Evolutionary conservation across 2,329 filamentous ascomycete species (phyloP).

Genomic region (Saccharata proteae): DNA sequence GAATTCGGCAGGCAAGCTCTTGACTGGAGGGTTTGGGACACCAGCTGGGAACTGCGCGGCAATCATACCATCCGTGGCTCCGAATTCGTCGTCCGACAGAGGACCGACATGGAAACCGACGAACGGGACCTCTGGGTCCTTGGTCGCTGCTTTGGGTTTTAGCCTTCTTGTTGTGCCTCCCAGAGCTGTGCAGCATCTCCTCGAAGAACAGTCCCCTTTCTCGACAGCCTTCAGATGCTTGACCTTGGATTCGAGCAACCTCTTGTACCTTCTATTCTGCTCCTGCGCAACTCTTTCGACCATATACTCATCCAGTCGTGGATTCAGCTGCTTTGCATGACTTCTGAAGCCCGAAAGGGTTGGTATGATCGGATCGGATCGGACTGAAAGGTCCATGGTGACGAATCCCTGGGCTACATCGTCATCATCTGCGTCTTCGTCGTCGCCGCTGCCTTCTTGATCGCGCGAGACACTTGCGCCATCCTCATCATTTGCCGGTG

Average conservation of each 20-base stretch:
- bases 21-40: slow-evolving; percentile 70
- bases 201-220: slow-evolving; percentile 47
- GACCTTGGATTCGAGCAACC: slow-evolving; percentile 55
- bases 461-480: no score
- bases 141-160: slow-evolving; percentile 46
- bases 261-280: slow-evolving; percentile 68
- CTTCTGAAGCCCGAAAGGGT: slow-evolving; percentile 64
- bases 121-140: slow-evolving; percentile 45
- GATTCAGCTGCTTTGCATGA: slow-evolving; percentile 63
- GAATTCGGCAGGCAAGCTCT: slow-evolving; percentile 68
- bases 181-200: slow-evolving; percentile 49
- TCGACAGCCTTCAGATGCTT: slow-evolving; percentile 54
- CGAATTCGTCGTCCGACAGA: slow-evolving; percentile 51
- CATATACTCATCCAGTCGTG: slow-evolving; percentile 54
- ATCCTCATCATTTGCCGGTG: slow-evolving; percentile 29
- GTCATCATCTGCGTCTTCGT: slow-evolving; percentile 23
- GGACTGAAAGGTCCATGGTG: slow-evolving; percentile 48
- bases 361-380: slow-evolving; percentile 57
- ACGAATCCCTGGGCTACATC: slow-evolving; percentile 41
- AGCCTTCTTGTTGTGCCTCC: slow-evolving; percentile 55
- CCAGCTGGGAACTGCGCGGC: slow-evolving; percentile 66
- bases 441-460: slow-evolving; percentile 17
- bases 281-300: slow-evolving; percentile 74
- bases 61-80: slow-evolving; percentile 56
- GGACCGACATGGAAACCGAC: slow-evolving; percentile 44